Conservation (phyloP, 257 asterid genomes). For the Scutellaria galericulata region DNA sequence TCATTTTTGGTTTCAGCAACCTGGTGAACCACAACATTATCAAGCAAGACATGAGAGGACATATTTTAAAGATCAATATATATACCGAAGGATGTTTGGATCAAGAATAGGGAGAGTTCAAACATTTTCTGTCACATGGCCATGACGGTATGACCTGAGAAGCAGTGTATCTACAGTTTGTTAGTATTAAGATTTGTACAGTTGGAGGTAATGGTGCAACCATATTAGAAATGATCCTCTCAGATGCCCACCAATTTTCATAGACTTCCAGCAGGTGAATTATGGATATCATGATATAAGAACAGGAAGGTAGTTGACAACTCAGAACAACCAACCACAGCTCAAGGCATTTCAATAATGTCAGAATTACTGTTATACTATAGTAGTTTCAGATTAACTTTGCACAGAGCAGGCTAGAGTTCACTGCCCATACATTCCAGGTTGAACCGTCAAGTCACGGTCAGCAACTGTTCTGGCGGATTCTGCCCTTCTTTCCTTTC, state of each 20-base stretch:
- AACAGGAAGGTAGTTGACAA: constrained; percentile 31
- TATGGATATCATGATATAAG: constrained; percentile 4
- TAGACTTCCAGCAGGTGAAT: constrained; percentile 20
- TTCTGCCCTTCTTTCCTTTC: not conserved
- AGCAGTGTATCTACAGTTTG: constrained; percentile 16
- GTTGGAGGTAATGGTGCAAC: constrained; percentile 1
- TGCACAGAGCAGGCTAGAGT: not conserved
- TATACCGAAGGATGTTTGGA: constrained; percentile 1
- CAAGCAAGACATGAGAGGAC: constrained; percentile 22
- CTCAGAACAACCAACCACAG: constrained; percentile 28
- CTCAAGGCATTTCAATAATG: constrained; percentile 2
- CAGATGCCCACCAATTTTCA: constrained; percentile 20
- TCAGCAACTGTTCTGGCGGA: not conserved
- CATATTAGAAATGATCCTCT: constrained; percentile 28
- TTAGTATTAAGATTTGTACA: not conserved
- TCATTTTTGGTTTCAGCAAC: constrained; percentile 74
- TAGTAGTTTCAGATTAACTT: constrained; percentile 23
- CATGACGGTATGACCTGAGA: constrained; percentile 32
- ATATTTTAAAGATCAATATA: constrained; percentile 24
- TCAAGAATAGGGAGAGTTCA: constrained; percentile 22
- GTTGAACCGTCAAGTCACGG: not conserved
- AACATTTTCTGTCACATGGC: constrained; percentile 1
- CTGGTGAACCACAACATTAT: constrained; percentile 49
- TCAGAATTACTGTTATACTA: constrained; percentile 7
- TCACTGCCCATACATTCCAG: constrained; percentile 1